Evolutionary conservation across 768 basidiomycete genomes (phyloP).

Genomic region (Mycena polygramma): DNA sequence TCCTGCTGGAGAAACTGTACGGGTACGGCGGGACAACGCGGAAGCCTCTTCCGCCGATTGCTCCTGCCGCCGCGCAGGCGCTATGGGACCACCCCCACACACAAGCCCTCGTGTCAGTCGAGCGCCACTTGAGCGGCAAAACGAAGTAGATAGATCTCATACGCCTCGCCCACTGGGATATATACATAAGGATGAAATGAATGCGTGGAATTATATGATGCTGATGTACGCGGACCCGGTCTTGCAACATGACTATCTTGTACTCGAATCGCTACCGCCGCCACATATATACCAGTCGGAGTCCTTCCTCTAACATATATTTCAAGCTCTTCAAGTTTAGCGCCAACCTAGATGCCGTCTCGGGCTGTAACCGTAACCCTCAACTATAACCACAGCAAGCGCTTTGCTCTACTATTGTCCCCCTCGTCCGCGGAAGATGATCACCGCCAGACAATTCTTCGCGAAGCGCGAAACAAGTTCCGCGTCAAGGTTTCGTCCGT

Average conservation of each 20-base stretch:
- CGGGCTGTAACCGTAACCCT: constrained; percentile 50
- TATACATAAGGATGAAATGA: too few relatives aligned
- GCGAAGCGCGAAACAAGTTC: constrained; percentile 55
- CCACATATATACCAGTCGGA: background rate
- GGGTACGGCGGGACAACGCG: constrained; percentile 89
- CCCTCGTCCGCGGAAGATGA: constrained; percentile 4
- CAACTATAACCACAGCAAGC: constrained; percentile 51
- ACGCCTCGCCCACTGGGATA: too few relatives aligned
- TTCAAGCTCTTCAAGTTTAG: background rate
- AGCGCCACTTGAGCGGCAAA: constrained; percentile 68
- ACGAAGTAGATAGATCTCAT: constrained; percentile 26
- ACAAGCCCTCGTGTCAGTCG: constrained; percentile 73
- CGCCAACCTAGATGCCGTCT: constrained; percentile 42
- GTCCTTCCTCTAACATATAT: too few relatives aligned
- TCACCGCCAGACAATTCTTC: constrained; percentile 45
- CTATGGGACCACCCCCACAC: constrained; percentile 83
- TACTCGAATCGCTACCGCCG: constrained; percentile 9
- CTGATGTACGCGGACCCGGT: too few relatives aligned
- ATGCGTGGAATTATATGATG: too few relatives aligned
- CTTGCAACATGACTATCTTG: too few relatives aligned
- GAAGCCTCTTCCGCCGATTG: constrained; percentile 80
- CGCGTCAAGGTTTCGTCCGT: constrained; percentile 44
- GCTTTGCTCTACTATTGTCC: constrained; percentile 45
- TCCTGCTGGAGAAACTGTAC: constrained; percentile 75
- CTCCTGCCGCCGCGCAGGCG: constrained; percentile 64